Evolutionary conservation across 306 rosid species (phyloP), one percentile per base, ranked within the genome.

Genomic region (Phaseolus lunatus): DNA sequence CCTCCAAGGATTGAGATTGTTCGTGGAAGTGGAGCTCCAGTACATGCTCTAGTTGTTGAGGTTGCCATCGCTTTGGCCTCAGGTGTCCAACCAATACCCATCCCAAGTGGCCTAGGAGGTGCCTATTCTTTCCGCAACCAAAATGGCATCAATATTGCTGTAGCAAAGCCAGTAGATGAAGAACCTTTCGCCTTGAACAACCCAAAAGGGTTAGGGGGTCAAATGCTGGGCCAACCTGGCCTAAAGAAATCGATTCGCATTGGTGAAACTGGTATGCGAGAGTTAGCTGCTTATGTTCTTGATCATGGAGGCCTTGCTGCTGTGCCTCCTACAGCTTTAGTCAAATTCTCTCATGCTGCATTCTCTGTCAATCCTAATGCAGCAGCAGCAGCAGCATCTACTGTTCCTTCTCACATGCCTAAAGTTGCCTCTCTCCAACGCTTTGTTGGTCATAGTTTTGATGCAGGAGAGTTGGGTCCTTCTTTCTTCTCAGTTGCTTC

Each of bases 301-400:
- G 98, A 94, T 65, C 93, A 94, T 12, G 91, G 85, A 61, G 87
- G 93, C 61, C 88, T 90, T 57, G 96, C 94, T 18, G 89, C 92
- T 67, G 98, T 94, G 83, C 97, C 98, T 82, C 97, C 98, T 15
- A 89, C 98, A 43, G 96, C 96, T 80, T 58, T 94, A 73, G 98
- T 92, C 11, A 90, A 90, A 83, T 87, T 90, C 63, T 89, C 86
- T 39, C 85, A 92, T 63, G 90, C 88, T 72, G 75, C 84, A 22
- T 94, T 94, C 81, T 86, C 80, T 76, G 77, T 75, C 15, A 72
- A 70, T 16, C 5, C 41, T 35, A 70, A 74, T 44, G 69, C 85
- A 14, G 79, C 85, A 14, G 5, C 35, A 14, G 69, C 85, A 14
- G 79, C 85, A 14, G 5, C 35, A 14, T 75, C 50, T 6, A 24